Percentiles rank a stretch among this genome's conserved stretches.
phyloP scores from a whole-genome alignment of 352 stramenopile genomes.

The Pythium periplocum region DNA sequence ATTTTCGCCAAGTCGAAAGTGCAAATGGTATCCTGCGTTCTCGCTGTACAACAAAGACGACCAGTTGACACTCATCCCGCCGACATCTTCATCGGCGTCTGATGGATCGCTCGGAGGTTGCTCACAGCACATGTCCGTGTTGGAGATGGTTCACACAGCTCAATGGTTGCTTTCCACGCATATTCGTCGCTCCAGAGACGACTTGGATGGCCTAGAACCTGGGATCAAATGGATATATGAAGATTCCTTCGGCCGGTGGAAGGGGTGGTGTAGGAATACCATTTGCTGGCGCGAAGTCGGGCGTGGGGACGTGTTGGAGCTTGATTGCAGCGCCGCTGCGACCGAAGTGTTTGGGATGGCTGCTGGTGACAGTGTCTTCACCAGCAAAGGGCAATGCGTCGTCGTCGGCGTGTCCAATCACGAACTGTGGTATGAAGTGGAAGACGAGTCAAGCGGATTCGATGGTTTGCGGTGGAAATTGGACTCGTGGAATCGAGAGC shows the following conservation, averaged over 20 bases:
- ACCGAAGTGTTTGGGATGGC: constrained; percentile 35
- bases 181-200: no score
- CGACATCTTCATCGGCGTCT: constrained; percentile 6
- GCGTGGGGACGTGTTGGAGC: constrained; percentile 9
- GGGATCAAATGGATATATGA: no score
- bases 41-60: constrained; percentile 93
- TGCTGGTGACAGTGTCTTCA: constrained; percentile 54
- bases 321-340: constrained; percentile 24
- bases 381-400: constrained; percentile 44
- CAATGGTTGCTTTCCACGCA: no score
- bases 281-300: constrained; percentile 13
- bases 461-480: constrained; percentile 5
- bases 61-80: constrained; percentile 67
- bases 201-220: no score
- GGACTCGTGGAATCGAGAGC: constrained; percentile 32
- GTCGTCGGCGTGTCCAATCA: constrained; percentile 56
- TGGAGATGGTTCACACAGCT: constrained; percentile 15
- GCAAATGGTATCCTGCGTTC: constrained; percentile 84
- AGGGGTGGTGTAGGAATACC: no score
- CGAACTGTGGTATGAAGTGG: constrained; percentile 65
- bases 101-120: neutral
- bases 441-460: constrained; percentile 8
- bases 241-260: no score
- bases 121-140: constrained; percentile 34
- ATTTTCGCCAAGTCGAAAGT: constrained; percentile 2